Conservation (phyloP, 129 eudicot species). For the Artemisia tridentata region DNA sequence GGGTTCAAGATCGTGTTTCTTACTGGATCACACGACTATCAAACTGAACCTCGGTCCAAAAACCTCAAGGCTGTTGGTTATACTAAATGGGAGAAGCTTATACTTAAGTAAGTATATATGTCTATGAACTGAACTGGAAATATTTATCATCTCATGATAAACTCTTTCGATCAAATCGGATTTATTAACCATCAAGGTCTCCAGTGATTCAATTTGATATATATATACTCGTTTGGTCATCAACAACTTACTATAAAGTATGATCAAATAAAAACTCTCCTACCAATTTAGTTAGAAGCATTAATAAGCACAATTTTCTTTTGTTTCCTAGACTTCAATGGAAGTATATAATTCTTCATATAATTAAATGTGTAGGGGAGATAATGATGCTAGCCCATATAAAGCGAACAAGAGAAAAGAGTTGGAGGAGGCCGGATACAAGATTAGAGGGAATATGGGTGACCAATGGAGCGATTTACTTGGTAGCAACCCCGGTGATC, state of each 20-base stretch:
- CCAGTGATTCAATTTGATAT: too few relatives aligned
- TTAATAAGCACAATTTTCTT: too few relatives aligned
- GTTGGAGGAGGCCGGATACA: constrained; percentile 38
- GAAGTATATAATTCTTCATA: neutral
- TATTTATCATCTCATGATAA: neutral
- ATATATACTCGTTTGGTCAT: too few relatives aligned
- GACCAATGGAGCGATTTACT: constrained; percentile 60
- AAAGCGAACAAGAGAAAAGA: constrained; percentile 40
- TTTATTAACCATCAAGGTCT: too few relatives aligned
- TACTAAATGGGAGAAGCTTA: constrained; percentile 37
- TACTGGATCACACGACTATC: constrained; percentile 21
- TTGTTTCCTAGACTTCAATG: too few relatives aligned
- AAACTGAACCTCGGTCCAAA: neutral
- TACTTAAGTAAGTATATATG: constrained; percentile 32
- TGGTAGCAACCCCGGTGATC: constrained; percentile 24
- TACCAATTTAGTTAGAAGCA: too few relatives aligned
- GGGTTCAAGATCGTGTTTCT: constrained; percentile 43
- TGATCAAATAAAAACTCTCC: too few relatives aligned
- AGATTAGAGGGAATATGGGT: constrained; percentile 48
- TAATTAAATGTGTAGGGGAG: constrained; percentile 1
- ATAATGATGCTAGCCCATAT: constrained; percentile 18
- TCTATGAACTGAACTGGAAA: too few relatives aligned
- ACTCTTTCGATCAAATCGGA: too few relatives aligned
- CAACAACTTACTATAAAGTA: too few relatives aligned
- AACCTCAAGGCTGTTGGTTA: constrained; percentile 41